A percentile compares a stretch with the other conserved stretches of the same genome.
Evolutionary conservation across 305 asterid species (phyloP).

Genomic region (Fraxinus ornus): DNA sequence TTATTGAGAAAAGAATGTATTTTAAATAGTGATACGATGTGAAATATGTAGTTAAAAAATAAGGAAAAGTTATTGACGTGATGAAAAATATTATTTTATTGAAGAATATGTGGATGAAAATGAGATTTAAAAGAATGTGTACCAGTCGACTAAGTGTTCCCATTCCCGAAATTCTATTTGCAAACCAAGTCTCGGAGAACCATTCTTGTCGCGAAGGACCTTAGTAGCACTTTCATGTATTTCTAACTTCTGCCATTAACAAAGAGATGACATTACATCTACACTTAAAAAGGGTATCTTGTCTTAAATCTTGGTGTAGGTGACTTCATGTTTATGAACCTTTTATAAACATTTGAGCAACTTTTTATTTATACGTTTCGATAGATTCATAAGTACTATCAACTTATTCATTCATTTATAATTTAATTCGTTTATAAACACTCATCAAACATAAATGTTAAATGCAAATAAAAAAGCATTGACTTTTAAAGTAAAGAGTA

Average conservation of each 20-base stretch:
- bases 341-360: not conserved
- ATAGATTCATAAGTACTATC: no score
- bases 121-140: no score
- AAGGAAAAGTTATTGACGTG: no score
- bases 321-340: not conserved
- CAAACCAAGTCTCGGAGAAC: not conserved
- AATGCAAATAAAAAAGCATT: not conserved
- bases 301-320: not conserved
- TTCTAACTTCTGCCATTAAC: not conserved
- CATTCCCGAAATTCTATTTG: no score
- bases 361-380: no score
- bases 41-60: no score
- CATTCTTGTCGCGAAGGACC: not conserved
- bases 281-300: not conserved
- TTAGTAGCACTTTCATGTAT: not conserved
- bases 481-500: not conserved
- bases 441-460: not conserved
- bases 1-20: no score
- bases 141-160: no score
- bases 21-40: no score
- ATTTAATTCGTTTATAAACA: no score
- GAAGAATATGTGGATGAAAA: no score
- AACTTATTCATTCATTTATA: not conserved
- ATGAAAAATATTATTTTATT: no score
- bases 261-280: not conserved